Evolutionary conservation across 441 rosid genomes (phyloP), one percentile per base, ranked within the genome.

Genomic region (Biscutella laevigata): DNA sequence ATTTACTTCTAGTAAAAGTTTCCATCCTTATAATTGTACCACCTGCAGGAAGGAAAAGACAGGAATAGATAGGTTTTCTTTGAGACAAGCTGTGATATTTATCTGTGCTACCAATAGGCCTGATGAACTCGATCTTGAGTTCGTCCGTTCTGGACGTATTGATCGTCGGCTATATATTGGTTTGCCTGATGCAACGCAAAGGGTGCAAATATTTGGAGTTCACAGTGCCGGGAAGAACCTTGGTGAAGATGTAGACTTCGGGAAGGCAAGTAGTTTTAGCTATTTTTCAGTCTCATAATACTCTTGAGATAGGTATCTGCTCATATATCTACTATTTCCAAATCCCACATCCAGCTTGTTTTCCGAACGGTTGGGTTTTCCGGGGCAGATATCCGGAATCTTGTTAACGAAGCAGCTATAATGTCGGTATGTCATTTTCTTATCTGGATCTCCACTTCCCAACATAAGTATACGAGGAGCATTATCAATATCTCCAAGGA

Each of bases 21-120:
- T 14, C 33, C 22, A 19, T 46, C 34, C 43, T 21, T 22, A 16
- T 16, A 29, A 12, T 26, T 67, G 57, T 67, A 53, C 53, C 45
- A 32, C 20, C 45, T 64, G 36, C 61, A 91, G 98, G 74, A 87
- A 88, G 84, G 95, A 83, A 39, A 88, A 75, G 75, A 83, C 82
- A n/a, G 98, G 98, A 4, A 69, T 83, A 4, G 95, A 91, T 71
- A 86, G 94, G 39, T 91, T 83, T 80, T 87, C 98, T 11, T 79
- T 83, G 48, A 75, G 83, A 63, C 98, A 91, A 78, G 94, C 98
- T 71, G 96, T 91, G 70, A 91, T 91, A 76, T 91, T 91, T 80
- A 82, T 91, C 41, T 91, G 98, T 69, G 98, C 98, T 24, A 91
- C 98, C 64, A 91, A 88, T 75, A 84, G 95, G 62, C 96, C 96